phyloP scores from a whole-genome alignment of 805 yeast genomes.

The Yamadazyma sp. region DNA sequence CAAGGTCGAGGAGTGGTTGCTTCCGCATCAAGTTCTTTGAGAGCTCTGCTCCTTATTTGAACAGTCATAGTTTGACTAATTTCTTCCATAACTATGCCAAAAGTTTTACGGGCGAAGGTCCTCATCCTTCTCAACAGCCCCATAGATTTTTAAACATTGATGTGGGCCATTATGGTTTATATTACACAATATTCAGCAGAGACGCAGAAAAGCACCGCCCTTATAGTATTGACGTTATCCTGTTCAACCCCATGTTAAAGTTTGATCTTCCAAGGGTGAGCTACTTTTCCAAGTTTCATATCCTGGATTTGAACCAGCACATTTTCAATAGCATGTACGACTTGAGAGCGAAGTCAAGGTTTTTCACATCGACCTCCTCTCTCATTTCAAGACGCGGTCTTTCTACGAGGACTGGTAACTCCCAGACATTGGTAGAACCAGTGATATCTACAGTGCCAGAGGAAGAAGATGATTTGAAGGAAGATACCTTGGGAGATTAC shows the following conservation, averaged over 20 bases:
- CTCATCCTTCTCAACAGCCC: constrained; percentile 22
- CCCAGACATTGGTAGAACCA: neutral
- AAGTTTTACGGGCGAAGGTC: constrained; percentile 16
- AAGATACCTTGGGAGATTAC: constrained; percentile 6
- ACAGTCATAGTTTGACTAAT: constrained; percentile 12
- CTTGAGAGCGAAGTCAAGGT: constrained; percentile 23
- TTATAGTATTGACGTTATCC: constrained; percentile 5
- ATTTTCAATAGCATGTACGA: constrained; percentile 26
- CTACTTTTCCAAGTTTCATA: constrained; percentile 21
- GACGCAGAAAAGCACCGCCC: constrained; percentile 22
- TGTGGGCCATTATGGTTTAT: constrained; percentile 45
- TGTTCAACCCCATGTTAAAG: constrained; percentile 4
- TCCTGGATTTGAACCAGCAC: constrained; percentile 31
- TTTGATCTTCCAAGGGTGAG: constrained; percentile 6
- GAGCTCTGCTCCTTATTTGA: constrained; percentile 13
- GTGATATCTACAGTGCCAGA: constrained; percentile 1
- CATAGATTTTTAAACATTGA: constrained; percentile 27
- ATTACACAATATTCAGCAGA: constrained; percentile 38
- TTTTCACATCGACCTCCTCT: constrained; percentile 23
- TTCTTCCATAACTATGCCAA: constrained; percentile 12
- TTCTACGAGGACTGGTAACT: constrained; percentile 1
- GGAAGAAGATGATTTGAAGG: neutral
- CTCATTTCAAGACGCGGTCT: constrained; percentile 12
- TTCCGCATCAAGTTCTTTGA: constrained; percentile 15
- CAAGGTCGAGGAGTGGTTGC: constrained; percentile 5